Percentiles rank a stretch among this genome's conserved stretches.
These are phyloP conservation scores for Laburnicola sp. DNA, from an alignment of 2,329 filamentous ascomycete genomes.

Conservation along the genomic window DNA sequence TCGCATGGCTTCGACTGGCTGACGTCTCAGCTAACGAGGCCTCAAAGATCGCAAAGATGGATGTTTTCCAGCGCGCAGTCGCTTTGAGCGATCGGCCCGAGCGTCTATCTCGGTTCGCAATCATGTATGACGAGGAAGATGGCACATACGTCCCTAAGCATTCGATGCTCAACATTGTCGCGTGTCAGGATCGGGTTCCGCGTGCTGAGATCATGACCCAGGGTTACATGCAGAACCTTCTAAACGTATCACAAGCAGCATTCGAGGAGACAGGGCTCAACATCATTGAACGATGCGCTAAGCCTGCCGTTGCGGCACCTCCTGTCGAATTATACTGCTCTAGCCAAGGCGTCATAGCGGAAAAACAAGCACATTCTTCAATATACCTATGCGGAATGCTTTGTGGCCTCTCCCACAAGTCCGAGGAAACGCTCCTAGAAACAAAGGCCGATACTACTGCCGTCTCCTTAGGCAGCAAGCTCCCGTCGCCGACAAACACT, in stretches of 20 bases:
- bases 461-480: conserved; percentile 65
- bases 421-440: conserved; percentile 76
- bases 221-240: conserved; percentile 71
- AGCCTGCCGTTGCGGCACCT: conserved; percentile 79
- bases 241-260: conserved; percentile 72
- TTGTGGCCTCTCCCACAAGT: conserved; percentile 66
- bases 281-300: conserved; percentile 77
- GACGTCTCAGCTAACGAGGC: conserved; percentile 75
- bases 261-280: conserved; percentile 73
- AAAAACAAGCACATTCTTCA: conserved; percentile 81
- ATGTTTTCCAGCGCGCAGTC: conserved; percentile 73
- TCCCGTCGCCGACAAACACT: conserved; percentile 78
- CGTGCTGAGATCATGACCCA: conserved; percentile 71
- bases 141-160: conserved; percentile 70
- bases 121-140: conserved; percentile 69
- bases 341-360: conserved; percentile 63
- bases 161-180: conserved; percentile 78
- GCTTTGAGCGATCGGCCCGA: conserved; percentile 57
- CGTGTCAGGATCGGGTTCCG: conserved; percentile 67
- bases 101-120: conserved; percentile 66
- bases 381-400: conserved; percentile 70
- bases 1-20: conserved; percentile 88
- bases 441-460: conserved; percentile 68
- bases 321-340: conserved; percentile 80
- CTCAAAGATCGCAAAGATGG: conserved; percentile 68